Evolutionary conservation across 106 monocot genomes (phyloP), one percentile per base, ranked within the genome.

Genomic region (Apostasia shenzhenica): DNA sequence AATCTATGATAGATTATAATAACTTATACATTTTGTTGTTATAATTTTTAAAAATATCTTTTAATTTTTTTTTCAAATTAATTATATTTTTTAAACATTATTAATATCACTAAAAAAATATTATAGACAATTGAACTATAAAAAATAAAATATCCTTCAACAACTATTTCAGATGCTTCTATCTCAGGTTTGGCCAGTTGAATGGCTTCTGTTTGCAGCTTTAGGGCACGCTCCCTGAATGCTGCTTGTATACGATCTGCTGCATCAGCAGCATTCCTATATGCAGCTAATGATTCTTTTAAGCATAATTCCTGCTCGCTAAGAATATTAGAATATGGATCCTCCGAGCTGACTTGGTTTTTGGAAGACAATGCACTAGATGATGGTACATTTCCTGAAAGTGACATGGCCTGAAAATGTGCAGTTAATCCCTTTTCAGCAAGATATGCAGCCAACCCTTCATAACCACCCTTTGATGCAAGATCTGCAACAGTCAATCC

Each of bases 211-310:
- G 91, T 89, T 68, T 89, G 92, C 67, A 81, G 66, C 61, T 86
- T 97, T 7, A 92, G 55, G 47, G 86, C 46, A 12, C 95, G 86
- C 47, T 97, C 92, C 64, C 95, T 89, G 55, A 92, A 81, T 57
- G 92, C 92, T 41, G 80, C 73, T 71, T 92, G 92, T 73, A 97
- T 97, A 49, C 81, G 74, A 67, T 73, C 73, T 40, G 95, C 95
- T 14, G 95, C 95, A 72, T 89, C 86, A 56, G 95, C 95, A 41
- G 92, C 95, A 81, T 84, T 97, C 8, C 92, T 68, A 54, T 92
- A 97, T n/a, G 95, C 95, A 45, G 80, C 89, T 71, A 97, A 77
- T 52, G 95, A 97, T 26, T 97, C 92, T 81, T 89, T 92, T 67
- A 97, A 66, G 54, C 84, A 89, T 10, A 97, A 56, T 60, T 97